Conservation (phyloP, 1,139 yeast genomes). For the Saccharomyces pastorianus region DNA sequence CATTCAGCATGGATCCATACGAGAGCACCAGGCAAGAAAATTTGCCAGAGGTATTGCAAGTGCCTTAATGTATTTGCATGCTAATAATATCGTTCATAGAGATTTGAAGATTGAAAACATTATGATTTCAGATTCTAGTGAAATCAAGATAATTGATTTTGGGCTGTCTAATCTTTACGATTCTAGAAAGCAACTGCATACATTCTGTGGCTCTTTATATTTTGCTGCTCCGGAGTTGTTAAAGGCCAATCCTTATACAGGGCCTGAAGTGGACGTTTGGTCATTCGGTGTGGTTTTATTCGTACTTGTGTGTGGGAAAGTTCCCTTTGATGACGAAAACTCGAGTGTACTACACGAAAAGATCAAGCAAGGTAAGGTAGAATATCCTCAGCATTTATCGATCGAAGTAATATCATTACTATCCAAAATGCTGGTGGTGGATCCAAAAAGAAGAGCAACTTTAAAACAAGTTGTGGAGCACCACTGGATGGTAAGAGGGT, state of each 20-base stretch:
- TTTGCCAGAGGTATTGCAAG: constrained; percentile 94
- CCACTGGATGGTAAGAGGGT: constrained; percentile 93
- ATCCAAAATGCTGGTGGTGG: constrained; percentile 83
- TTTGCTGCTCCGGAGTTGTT: constrained; percentile 96
- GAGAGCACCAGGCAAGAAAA: constrained; percentile 84
- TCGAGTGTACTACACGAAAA: constrained; percentile 88
- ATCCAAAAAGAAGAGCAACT: constrained; percentile 71
- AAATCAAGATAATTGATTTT: constrained; percentile 88
- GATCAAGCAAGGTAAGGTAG: constrained; percentile 84
- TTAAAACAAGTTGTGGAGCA: constrained; percentile 72
- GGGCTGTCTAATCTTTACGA: constrained; percentile 85
- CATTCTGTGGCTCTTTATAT: constrained; percentile 92
- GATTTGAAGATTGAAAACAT: constrained; percentile 94
- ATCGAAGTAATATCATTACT: constrained; percentile 74
- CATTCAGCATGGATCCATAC: constrained; percentile 87
- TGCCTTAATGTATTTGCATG: constrained; percentile 87
- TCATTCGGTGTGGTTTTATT: constrained; percentile 92
- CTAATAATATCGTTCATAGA: constrained; percentile 89
- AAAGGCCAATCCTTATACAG: constrained; percentile 83
- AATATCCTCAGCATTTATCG: constrained; percentile 75
- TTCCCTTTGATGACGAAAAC: constrained; percentile 92
- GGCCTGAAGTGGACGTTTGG: constrained; percentile 98
- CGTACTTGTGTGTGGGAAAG: constrained; percentile 91
- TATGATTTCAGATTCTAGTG: constrained; percentile 86
- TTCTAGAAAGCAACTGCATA: constrained; percentile 62